Evolutionary conservation across 202 grass and related monocot species (phyloP).

Genomic region (Cymbopogon flexuosus): DNA sequence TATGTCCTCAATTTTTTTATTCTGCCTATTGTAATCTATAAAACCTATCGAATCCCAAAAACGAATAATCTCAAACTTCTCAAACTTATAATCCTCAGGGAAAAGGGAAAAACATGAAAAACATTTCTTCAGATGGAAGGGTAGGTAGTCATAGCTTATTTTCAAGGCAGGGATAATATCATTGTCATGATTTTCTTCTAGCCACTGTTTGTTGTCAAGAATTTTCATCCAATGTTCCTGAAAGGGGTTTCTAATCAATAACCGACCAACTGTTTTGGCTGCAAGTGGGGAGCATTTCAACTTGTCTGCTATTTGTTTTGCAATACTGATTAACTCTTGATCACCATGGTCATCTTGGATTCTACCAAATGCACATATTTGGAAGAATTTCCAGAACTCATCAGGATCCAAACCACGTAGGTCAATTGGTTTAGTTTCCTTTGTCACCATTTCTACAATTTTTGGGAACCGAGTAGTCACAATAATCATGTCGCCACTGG

Average conservation of each 20-base stretch:
- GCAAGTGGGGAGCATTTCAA: conserved; percentile 41
- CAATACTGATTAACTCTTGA: neutral
- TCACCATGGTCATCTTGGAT: neutral
- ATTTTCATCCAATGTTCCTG: conserved; percentile 24
- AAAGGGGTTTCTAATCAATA: neutral
- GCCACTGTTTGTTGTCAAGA: conserved; percentile 36
- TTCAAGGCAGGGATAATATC: conserved; percentile 28
- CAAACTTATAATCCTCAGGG: conserved; percentile 24
- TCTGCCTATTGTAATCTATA: neutral
- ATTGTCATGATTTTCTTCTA: neutral
- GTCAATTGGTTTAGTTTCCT: neutral
- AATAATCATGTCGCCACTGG: conserved; percentile 12
- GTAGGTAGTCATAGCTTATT: conserved; percentile 44
- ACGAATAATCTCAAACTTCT: neutral
- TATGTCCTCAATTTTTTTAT: neutral
- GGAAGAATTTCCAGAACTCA: conserved; percentile 26
- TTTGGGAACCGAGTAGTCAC: conserved; percentile 27
- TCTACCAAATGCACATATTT: conserved; percentile 20
- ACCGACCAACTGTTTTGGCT: too few relatives aligned
- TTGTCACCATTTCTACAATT: neutral
- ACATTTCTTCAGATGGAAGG: conserved; percentile 31
- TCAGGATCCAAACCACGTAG: conserved; percentile 22
- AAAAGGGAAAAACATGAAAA: conserved; percentile 1
- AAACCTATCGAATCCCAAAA: conserved; percentile 27
- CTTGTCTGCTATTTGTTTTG: neutral